phyloP scores from a whole-genome alignment of 2,329 filamentous ascomycete species.

The Colletotrichum melonis region DNA sequence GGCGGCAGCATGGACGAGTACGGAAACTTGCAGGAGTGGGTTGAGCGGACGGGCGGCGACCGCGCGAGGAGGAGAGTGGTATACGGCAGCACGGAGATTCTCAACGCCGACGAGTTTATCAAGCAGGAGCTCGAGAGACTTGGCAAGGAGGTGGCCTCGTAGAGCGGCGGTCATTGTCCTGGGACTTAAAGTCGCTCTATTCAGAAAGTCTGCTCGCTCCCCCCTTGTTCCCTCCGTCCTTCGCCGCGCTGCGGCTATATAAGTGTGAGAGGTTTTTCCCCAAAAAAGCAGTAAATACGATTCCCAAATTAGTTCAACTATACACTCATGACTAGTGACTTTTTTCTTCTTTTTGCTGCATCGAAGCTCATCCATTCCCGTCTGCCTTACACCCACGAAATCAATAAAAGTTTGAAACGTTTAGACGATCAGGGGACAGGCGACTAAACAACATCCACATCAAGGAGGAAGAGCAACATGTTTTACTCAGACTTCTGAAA shows the following conservation, averaged over 20 bases:
- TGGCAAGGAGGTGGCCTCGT: constrained; percentile 64
- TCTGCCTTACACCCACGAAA: no score
- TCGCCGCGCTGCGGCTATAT: neutral
- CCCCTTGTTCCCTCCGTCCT: neutral
- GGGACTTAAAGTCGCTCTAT: neutral
- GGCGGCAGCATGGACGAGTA: constrained; percentile 99
- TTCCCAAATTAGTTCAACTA: constrained; percentile 3
- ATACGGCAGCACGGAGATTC: constrained; percentile 91
- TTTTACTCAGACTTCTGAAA: no score
- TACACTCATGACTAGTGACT: neutral
- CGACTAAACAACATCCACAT: no score
- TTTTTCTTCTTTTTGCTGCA: neutral
- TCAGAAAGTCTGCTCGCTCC: neutral
- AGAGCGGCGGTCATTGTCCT: neutral
- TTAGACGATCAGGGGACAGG: no score
- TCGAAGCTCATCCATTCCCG: no score
- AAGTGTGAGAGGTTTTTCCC: neutral
- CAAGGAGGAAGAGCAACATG: no score
- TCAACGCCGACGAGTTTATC: constrained; percentile 77
- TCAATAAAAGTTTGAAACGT: no score
- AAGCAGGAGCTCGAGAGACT: constrained; percentile 71
- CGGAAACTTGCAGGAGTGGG: constrained; percentile 97
- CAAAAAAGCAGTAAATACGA: constrained; percentile 16
- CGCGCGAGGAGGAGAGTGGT: constrained; percentile 83
- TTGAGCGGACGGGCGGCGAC: constrained; percentile 77